phyloP scores from a whole-genome alignment of 208 protist species.

The Acanthamoeba sp. region DNA sequence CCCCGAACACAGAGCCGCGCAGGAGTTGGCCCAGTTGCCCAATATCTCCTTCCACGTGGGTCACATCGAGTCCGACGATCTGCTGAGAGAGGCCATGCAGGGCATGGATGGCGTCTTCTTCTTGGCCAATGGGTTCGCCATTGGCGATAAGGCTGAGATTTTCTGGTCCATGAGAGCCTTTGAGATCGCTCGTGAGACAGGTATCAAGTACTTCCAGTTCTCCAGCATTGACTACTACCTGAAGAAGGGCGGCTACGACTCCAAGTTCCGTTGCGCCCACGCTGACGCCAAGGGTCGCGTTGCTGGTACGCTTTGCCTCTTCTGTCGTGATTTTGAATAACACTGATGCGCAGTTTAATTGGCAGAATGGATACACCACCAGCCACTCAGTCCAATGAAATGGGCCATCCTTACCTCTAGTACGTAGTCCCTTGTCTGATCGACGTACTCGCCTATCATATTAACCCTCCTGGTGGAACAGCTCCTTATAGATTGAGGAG shows the following conservation, averaged over 20 bases:
- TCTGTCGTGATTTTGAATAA: too few species aligned
- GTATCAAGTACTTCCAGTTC: conserved; percentile 49
- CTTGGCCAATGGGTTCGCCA: background rate
- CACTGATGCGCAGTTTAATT: background rate
- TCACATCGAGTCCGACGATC: background rate
- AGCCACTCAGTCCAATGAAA: background rate
- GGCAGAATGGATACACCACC: conserved; percentile 12
- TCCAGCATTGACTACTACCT: conserved; percentile 25
- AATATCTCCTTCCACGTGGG: conserved; percentile 52
- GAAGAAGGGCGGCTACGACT: background rate
- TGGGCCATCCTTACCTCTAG: conserved; percentile 13
- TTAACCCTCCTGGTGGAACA: too few species aligned
- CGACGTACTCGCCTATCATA: too few species aligned
- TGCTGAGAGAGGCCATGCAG: background rate
- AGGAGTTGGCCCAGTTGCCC: background rate
- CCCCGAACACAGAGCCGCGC: background rate
- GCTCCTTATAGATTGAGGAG: conserved; percentile 49
- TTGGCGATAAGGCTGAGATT: background rate
- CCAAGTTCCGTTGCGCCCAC: conserved; percentile 44
- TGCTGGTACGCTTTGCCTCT: background rate
- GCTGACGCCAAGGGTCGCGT: background rate
- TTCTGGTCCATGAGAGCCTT: conserved; percentile 20
- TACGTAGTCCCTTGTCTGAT: too few species aligned
- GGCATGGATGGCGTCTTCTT: conserved; percentile 10
- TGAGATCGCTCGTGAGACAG: background rate